phyloP scores from a whole-genome alignment of 2,329 filamentous ascomycete species.

The Alternaria sp. region DNA sequence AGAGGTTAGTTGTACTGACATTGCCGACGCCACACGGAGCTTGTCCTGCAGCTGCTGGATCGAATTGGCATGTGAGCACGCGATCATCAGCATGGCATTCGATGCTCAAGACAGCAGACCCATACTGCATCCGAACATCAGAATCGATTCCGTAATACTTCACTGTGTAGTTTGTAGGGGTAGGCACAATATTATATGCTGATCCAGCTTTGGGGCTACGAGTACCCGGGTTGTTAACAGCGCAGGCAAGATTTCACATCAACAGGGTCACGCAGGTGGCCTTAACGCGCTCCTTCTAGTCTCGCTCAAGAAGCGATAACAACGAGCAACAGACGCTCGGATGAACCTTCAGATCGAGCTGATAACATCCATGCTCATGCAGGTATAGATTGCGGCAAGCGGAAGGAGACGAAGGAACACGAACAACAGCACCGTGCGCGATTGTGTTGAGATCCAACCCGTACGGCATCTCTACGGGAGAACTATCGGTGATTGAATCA shows the following conservation, averaged over 20 bases:
- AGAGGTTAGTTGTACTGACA: conserved; percentile 2
- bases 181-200: neutral
- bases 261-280: neutral
- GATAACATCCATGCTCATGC: neutral
- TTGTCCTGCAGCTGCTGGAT: conserved; percentile 2
- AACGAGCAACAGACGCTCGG: no score
- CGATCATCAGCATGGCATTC: neutral
- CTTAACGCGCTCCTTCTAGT: neutral
- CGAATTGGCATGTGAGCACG: conserved; percentile 1
- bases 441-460: neutral
- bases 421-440: conserved; percentile 3
- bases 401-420: neutral
- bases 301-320: neutral
- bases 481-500: conserved; percentile 3
- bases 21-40: conserved; percentile 11
- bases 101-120: neutral
- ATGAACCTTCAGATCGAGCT: neutral
- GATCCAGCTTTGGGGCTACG: neutral
- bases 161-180: neutral
- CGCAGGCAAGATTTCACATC: neutral
- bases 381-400: neutral
- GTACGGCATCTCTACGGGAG: neutral
- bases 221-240: neutral
- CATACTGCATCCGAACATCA: neutral
- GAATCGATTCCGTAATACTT: neutral